Base-by-base conservation (phyloP, 257 asterid genomes). In the Solanum etuberosum region DNA sequence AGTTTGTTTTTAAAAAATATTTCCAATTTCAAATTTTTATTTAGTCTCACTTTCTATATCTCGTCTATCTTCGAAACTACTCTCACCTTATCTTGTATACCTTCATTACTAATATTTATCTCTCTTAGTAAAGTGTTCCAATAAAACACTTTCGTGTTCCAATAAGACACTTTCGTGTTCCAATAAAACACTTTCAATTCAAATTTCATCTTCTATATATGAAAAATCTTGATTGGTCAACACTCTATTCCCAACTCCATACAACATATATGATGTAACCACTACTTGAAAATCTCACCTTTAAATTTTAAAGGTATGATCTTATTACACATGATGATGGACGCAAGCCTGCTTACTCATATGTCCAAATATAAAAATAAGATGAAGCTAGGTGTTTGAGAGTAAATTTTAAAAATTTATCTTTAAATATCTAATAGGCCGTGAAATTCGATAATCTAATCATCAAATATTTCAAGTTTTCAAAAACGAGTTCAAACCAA, bases 151-250 rank as follows among this genome's bases (percentile, higher is more conserved):
- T 51, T 6, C 9, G 0, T n/a, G n/a, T n/a, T n/a, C n/a, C n/a
- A n/a, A n/a, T n/a, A n/a, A n/a, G n/a, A n/a, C n/a, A n/a, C n/a
- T n/a, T n/a, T n/a, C n/a, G n/a, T n/a, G n/a, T n/a, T n/a, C n/a
- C n/a, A n/a, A n/a, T n/a, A n/a, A n/a, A n/a, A n/a, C n/a, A n/a
- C n/a, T n/a, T n/a, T n/a, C n/a, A 40, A 51, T 51, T 51, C 7
- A 23, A 61, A 61, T 23, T 23, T 61, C 6, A 4, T 61, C 14
- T 23, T 23, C 0, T 23, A 9, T 2, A 1, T 61, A 23, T 23
- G 0, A 23, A 14, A 54, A 43, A 3, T 43, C 18, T 4, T 43
- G 0, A 4, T 14, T 1, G 14, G 3, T 3, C 43, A 38, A 40
- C 43, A 40, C 9, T 40, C 9, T 2, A 1, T n/a, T n/a, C n/a